Evolutionary conservation across 2,329 filamentous ascomycete genomes (phyloP).

Genomic region (Alternaria panax): DNA sequence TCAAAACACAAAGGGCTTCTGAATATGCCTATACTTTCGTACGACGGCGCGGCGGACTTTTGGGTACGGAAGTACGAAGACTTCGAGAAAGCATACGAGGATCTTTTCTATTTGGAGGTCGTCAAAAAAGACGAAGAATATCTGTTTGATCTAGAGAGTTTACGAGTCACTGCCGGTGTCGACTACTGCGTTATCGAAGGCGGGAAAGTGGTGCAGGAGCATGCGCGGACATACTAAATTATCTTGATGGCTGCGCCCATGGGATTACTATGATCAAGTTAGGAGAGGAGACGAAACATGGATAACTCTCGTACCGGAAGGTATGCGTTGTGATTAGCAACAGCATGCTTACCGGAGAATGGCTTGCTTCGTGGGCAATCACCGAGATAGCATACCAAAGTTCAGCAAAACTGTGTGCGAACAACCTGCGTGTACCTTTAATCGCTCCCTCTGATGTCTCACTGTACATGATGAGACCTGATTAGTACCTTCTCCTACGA

Average conservation of each 20-base stretch:
- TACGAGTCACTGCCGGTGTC: background rate
- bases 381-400: background rate
- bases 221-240: background rate
- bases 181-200: background rate
- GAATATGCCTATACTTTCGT: constrained; percentile 23
- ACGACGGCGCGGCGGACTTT: constrained; percentile 37
- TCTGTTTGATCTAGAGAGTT: constrained; percentile 25
- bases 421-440: background rate
- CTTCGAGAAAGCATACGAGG: constrained; percentile 33
- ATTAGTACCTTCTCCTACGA: background rate
- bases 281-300: too few relatives aligned
- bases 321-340: background rate
- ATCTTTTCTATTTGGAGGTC: constrained; percentile 28
- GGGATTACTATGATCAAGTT: too few relatives aligned
- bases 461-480: background rate
- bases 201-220: background rate
- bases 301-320: background rate
- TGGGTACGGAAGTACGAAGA: constrained; percentile 34
- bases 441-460: background rate
- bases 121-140: constrained; percentile 34
- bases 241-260: too few relatives aligned
- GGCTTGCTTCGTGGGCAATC: background rate
- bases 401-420: background rate
- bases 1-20: constrained; percentile 24
- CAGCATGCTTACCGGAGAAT: background rate